A percentile compares a stretch with the other conserved stretches of the same genome.
phyloP scores from a whole-genome alignment of 2,329 filamentous ascomycete species.

The Calonectria crousiana region DNA sequence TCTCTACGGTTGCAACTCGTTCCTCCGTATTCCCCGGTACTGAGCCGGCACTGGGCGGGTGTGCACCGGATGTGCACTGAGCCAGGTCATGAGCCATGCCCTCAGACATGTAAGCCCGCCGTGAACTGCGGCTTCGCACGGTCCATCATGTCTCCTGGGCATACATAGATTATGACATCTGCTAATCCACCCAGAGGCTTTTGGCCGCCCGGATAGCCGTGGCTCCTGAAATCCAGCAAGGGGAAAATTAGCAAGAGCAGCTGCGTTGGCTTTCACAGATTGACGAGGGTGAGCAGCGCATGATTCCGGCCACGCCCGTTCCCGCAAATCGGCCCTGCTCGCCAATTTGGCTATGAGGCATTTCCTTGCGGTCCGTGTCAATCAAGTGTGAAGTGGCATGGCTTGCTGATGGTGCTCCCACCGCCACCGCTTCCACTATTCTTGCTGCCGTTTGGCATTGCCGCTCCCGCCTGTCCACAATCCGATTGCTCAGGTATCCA shows the following conservation, averaged over 20 bases:
- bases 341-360: slow-evolving; percentile 38
- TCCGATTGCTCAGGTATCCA: background rate
- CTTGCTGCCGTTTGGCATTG: slow-evolving; percentile 12
- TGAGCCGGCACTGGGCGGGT: slow-evolving; percentile 2
- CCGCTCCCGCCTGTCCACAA: background rate
- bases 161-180: background rate
- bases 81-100: background rate
- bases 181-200: background rate
- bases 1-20: background rate
- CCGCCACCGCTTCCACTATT: slow-evolving; percentile 16
- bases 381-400: slow-evolving; percentile 37
- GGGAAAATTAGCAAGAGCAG: background rate
- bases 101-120: background rate
- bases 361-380: slow-evolving; percentile 35
- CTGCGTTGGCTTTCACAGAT: slow-evolving; percentile 10
- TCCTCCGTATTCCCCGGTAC: slow-evolving; percentile 1
- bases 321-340: slow-evolving; percentile 28
- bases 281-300: slow-evolving; percentile 18
- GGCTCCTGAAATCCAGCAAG: background rate
- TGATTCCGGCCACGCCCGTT: slow-evolving; percentile 31
- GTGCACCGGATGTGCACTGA: background rate
- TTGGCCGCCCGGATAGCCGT: background rate
- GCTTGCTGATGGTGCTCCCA: slow-evolving; percentile 25
- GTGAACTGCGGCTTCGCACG: background rate
- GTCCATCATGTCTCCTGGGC: background rate